Conservation (phyloP, 768 basidiomycete genomes). For the Symmetrospora coprosmae region DNA sequence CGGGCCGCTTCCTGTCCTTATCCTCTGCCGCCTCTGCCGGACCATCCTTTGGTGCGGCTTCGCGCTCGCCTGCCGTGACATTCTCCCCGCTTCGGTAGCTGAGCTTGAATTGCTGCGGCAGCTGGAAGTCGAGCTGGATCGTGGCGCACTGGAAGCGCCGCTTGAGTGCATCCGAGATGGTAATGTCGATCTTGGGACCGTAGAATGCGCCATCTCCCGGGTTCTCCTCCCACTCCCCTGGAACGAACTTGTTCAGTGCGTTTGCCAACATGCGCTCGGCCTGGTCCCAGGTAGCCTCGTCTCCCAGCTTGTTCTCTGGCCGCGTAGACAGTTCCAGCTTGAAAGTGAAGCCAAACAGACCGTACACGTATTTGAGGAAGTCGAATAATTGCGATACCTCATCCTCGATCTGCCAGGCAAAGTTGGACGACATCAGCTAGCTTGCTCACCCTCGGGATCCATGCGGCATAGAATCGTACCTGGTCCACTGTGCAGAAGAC, state of each 20-base stretch:
- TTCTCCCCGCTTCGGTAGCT: conserved; percentile 67
- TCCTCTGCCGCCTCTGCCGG: conserved; percentile 37
- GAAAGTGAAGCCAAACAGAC: conserved; percentile 87
- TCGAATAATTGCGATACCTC: conserved; percentile 81
- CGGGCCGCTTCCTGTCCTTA: conserved; percentile 53
- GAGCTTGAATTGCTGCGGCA: conserved; percentile 89
- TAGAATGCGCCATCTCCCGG: conserved; percentile 98
- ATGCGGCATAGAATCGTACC: conserved; percentile 38
- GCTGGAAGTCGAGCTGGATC: conserved; percentile 96
- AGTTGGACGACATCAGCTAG: not conserved
- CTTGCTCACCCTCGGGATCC: not conserved
- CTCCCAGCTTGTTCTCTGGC: conserved; percentile 83
- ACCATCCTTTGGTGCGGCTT: conserved; percentile 36
- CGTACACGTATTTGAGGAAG: conserved; percentile 87
- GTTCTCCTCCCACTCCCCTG: conserved; percentile 81
- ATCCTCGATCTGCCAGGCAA: conserved; percentile 51
- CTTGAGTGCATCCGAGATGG: conserved; percentile 75
- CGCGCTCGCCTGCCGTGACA: not conserved
- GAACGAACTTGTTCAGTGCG: conserved; percentile 69
- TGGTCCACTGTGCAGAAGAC: conserved; percentile 94
- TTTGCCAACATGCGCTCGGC: conserved; percentile 82
- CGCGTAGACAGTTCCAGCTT: conserved; percentile 86
- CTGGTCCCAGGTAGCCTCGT: conserved; percentile 72
- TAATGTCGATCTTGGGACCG: conserved; percentile 93
- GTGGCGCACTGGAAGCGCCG: conserved; percentile 97